Evolutionary conservation across 2,329 filamentous ascomycete genomes (phyloP), one percentile per base, ranked within the genome.

Genomic region (Microcyclosporella mali): DNA sequence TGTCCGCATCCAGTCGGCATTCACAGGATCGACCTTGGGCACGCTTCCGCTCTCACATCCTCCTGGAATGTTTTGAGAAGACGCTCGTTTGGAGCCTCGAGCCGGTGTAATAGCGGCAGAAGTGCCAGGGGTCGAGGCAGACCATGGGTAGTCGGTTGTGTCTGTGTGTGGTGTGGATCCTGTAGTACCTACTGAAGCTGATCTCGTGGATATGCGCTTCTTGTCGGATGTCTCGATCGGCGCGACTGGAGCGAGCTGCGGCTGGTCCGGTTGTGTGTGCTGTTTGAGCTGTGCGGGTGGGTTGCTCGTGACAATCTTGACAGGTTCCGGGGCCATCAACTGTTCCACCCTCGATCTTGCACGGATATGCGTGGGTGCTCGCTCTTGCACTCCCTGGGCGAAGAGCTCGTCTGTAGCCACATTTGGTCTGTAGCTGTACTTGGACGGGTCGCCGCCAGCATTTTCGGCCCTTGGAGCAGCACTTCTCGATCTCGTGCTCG

Each of bases 1-100:
- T 28, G 58, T 53, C 12, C 62, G 64, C 66, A 70, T 70, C 68
- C 68, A 69, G 30, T 70, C 67, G 2, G 62, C 57, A 30, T 67
- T 56, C 6, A 47, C 56, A 8, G 62, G 58, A 38, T 70, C 66
- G 16, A 65, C 59, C 33, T 63, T 59, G n/a, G 63, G 61, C 2
- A 59, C 55, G 31, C 40, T 52, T 17, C 50, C 47, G 14, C 40
- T 46, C 32, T 62, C 60, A 49, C 39, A 43, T 4, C 39, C 39
- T 14, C 49, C 41, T 10, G 62, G 52, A 19, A 56, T 28, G 28
- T 54, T 55, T 28, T 67, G 63, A 27, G 58, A 59, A 9, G 69
- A 70, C 10, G 57, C 60, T 17, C 68, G 60, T 47, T 69, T 68
- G 4, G 68, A 70, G 32, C 35, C 29, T 12, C 59, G 56, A 15